Evolutionary conservation across 441 rosid species (phyloP), one percentile per base, ranked within the genome.

Genomic region (Jatropha multifida): DNA sequence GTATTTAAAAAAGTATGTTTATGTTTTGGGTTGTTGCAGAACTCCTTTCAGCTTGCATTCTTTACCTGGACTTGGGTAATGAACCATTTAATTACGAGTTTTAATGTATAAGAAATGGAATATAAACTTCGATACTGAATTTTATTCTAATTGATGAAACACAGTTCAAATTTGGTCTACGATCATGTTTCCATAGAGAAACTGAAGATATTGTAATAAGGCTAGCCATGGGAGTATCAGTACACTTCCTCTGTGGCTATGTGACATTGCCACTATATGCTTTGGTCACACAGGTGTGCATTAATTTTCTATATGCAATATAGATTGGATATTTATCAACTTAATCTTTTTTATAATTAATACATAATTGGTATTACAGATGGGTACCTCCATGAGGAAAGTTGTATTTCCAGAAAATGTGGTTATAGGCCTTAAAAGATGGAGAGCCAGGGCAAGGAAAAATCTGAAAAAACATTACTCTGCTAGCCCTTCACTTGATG

Each of bases 261-360:
- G 96, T 94, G 17, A 92, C 97, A 4, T 82, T 94, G 20, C 98
- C 98, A 48, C 90, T 94, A 9, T 94, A 92, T 79, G 98, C 98
- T 65, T 82, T 94, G 85, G 97, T 92, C 76, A 89, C 92, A 8
- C 95, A 91, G 98, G 97, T 90, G 81, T 6, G 0, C 0, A 8
- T 27, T 13, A 5, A 27, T 26, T 11, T 12, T 65, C 15, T 9
- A 32, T 64, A 18, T 1, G 10, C 7, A 9, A 65, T 65, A 40
- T n/a, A n/a, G n/a, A 2, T 18, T 17, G 32, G 32, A 32, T 32
- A 32, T 32, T 32, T 32, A 32, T 32, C 32, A 32, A 32, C 32
- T 32, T 32, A 2, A 32, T 32, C 32, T 32, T 32, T 32, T 32
- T 32, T 2, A 32, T 37, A n/a, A 44, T 63, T 32, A 10, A 6